Conservation (phyloP, 139 green algal genomes). For the Chlorella sp. region DNA sequence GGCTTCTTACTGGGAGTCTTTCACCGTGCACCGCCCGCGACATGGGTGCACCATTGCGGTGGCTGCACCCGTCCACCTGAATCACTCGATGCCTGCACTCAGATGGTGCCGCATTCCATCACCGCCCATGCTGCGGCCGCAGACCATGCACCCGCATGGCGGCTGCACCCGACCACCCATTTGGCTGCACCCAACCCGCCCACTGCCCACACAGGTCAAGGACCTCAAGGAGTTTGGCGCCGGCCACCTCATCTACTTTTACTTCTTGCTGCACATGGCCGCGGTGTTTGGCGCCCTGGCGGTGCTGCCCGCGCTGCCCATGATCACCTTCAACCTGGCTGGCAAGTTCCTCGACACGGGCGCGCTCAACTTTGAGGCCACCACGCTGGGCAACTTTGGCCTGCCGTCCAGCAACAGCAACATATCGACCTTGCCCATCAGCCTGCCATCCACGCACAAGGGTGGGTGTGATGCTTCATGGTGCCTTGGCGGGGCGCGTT, state of each 20-base stretch:
- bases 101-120: too few species aligned
- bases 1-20: too few species aligned
- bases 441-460: not conserved
- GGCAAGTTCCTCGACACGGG: not conserved
- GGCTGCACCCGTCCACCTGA: too few species aligned
- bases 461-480: not conserved
- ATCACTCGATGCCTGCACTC: too few species aligned
- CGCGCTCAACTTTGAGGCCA: not conserved
- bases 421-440: not conserved
- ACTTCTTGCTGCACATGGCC: not conserved
- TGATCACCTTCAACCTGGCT: not conserved
- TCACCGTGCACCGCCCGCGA: too few species aligned
- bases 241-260: not conserved
- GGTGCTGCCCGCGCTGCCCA: not conserved
- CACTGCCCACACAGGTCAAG: too few species aligned
- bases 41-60: too few species aligned
- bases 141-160: too few species aligned
- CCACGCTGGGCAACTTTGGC: not conserved
- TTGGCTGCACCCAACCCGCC: too few species aligned
- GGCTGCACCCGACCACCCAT: too few species aligned
- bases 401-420: not conserved
- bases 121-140: not conserved
- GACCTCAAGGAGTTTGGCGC: not conserved
- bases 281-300: not conserved
- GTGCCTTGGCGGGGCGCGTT: too few species aligned